Evolutionary conservation across 1,284 basidiomycete species (phyloP).

Genomic region (Mycena sp.): DNA sequence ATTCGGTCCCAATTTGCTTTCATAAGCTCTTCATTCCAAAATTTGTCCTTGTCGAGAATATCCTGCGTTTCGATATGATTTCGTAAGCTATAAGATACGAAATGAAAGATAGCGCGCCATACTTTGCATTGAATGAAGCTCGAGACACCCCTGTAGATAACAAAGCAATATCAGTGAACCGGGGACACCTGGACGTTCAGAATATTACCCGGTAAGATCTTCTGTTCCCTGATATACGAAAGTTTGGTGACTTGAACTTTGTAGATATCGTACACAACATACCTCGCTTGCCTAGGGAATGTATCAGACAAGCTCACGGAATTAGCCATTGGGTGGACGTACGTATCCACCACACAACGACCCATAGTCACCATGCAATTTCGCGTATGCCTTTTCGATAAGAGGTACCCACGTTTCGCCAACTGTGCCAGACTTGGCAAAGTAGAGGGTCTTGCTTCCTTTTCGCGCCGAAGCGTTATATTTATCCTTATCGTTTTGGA

Average conservation of each 20-base stretch:
- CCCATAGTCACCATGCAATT: constrained; percentile 56
- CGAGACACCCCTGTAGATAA: constrained; percentile 32
- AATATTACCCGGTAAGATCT: constrained; percentile 56
- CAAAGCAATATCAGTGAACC: constrained; percentile 40
- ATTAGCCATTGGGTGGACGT: constrained; percentile 26
- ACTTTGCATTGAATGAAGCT: constrained; percentile 29
- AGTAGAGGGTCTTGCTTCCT: constrained; percentile 52
- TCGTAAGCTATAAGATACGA: neutral
- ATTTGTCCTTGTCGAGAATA: constrained; percentile 52
- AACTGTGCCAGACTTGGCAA: constrained; percentile 54
- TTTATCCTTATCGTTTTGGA: constrained; percentile 56
- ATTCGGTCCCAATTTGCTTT: constrained; percentile 54
- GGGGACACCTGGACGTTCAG: neutral
- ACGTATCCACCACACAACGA: constrained; percentile 49
- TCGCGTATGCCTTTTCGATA: constrained; percentile 65
- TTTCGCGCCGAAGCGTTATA: constrained; percentile 57
- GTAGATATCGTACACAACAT: neutral
- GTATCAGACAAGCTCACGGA: neutral
- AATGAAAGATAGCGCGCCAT: constrained; percentile 6
- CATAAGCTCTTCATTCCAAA: constrained; percentile 54
- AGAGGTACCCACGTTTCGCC: constrained; percentile 64
- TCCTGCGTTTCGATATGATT: constrained; percentile 44
- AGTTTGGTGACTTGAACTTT: neutral
- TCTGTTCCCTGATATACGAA: constrained; percentile 49
- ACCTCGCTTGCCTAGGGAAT: constrained; percentile 19